phyloP scores from a whole-genome alignment of 352 stramenopile genomes.

The Phytophthora podocarpi region DNA sequence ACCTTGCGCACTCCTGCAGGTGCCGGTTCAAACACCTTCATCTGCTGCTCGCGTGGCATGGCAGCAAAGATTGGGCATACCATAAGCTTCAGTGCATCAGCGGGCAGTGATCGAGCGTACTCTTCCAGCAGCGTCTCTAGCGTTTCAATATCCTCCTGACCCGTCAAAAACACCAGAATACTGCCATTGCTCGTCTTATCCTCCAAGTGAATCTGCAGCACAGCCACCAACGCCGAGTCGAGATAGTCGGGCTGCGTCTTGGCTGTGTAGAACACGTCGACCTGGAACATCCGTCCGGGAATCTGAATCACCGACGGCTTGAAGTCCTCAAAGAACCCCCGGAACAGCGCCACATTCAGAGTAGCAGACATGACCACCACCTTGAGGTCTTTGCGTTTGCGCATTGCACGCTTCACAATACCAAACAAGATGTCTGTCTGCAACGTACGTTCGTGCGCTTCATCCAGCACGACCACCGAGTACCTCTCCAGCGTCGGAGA shows the following conservation, averaged over 20 bases:
- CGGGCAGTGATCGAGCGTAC: constrained; percentile 73
- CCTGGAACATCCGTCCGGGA: constrained; percentile 86
- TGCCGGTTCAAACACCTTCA: constrained; percentile 92
- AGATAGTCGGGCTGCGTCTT: constrained; percentile 91
- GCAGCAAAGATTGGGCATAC: constrained; percentile 97
- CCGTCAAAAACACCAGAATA: constrained; percentile 95
- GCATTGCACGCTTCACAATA: constrained; percentile 86
- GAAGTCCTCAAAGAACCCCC: constrained; percentile 93
- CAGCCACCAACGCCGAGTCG: constrained; percentile 84
- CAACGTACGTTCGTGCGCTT: constrained; percentile 87
- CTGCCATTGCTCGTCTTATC: constrained; percentile 79
- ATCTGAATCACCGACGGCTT: constrained; percentile 86
- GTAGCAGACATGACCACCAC: constrained; percentile 99
- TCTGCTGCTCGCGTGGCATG: constrained; percentile 95
- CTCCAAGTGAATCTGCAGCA: constrained; percentile 92
- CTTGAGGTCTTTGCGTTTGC: constrained; percentile 87
- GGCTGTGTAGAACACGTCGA: constrained; percentile 91
- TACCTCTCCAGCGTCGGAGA: constrained; percentile 76
- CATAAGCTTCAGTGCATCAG: constrained; percentile 72
- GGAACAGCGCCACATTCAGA: constrained; percentile 94
- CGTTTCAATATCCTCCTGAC: constrained; percentile 97
- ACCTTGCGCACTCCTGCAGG: constrained; percentile 89
- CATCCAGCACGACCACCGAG: constrained; percentile 87
- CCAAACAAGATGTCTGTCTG: constrained; percentile 92
- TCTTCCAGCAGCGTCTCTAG: constrained; percentile 86